Conservation (phyloP, 495 filamentous ascomycete genomes). For the Aspergillus haitiensis region DNA sequence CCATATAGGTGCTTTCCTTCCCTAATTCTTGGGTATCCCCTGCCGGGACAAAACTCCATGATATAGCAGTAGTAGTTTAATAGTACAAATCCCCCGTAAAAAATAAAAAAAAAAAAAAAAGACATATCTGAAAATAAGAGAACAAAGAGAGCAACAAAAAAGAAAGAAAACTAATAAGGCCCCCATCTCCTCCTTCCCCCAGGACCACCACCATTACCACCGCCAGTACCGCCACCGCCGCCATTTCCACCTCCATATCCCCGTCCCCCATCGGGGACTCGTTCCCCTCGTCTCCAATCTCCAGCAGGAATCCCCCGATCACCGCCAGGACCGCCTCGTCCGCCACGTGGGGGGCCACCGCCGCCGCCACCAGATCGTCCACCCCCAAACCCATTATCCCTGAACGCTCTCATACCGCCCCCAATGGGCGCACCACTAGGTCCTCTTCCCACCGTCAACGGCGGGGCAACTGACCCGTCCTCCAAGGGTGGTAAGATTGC, state of each 20-base stretch:
- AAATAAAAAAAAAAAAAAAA: constrained; percentile 4
- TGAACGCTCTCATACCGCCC: constrained; percentile 49
- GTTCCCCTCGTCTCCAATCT: constrained; percentile 48
- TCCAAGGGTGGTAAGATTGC: constrained; percentile 73
- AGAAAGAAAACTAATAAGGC: constrained; percentile 36
- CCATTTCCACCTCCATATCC: constrained; percentile 9
- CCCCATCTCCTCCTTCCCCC: constrained; percentile 44
- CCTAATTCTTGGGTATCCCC: constrained; percentile 22
- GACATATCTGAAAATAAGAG: constrained; percentile 5
- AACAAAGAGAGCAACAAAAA: neutral
- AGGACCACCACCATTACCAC: neutral
- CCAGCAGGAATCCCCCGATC: constrained; percentile 35
- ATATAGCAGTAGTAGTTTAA: neutral
- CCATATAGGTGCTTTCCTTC: neutral
- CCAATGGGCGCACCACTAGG: constrained; percentile 25
- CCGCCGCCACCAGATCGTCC: constrained; percentile 31
- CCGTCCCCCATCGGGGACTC: constrained; percentile 40
- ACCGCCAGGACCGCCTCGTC: constrained; percentile 33
- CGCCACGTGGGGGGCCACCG: constrained; percentile 34
- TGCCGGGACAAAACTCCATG: constrained; percentile 20
- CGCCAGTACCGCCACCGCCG: too few species aligned
- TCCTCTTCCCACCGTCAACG: constrained; percentile 40
- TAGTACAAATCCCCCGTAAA: constrained; percentile 12
- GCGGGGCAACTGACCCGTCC: constrained; percentile 70
- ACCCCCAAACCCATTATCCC: constrained; percentile 48